These are phyloP conservation scores for Stemphylium vesicarium DNA, from an alignment of 2,329 filamentous ascomycete genomes.

Conservation along the genomic window DNA sequence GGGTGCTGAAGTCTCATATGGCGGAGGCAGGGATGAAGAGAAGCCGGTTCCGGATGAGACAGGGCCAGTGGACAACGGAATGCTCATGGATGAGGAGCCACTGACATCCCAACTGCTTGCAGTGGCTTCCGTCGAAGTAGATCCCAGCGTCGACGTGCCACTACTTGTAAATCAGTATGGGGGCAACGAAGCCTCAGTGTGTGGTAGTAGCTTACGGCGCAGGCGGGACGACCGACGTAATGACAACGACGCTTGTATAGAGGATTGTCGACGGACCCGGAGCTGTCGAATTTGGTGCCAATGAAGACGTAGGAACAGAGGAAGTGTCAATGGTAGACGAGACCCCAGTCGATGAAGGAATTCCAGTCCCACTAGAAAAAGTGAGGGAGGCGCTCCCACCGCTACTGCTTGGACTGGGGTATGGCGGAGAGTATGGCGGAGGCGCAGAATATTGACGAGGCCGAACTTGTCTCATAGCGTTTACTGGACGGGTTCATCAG, in stretches of 20 bases:
- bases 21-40: not conserved
- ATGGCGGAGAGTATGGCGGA: conserved; percentile 20
- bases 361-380: conserved; percentile 1
- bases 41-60: conserved; percentile 14
- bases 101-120: conserved; percentile 24
- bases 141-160: not conserved
- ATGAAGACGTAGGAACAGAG: conserved; percentile 3
- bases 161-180: conserved; percentile 12
- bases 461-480: conserved; percentile 21
- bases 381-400: conserved; percentile 5
- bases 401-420: conserved; percentile 12
- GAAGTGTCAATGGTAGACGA: conserved; percentile 10
- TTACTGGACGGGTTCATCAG: conserved; percentile 15
- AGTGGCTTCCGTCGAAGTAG: conserved; percentile 27
- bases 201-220: conserved; percentile 16
- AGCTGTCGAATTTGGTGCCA: conserved; percentile 1
- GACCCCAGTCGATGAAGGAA: conserved; percentile 10
- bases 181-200: not conserved
- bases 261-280: conserved; percentile 4
- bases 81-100: conserved; percentile 9
- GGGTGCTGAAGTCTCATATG: conserved; percentile 12
- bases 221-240: conserved; percentile 12
- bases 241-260: conserved; percentile 11
- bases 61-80: conserved; percentile 15
- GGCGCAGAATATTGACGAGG: conserved; percentile 29